A percentile compares a stretch with the other conserved stretches of the same genome.
Conservation (phyloP, 441 rosid species). For the Daphne laureola region DNA sequence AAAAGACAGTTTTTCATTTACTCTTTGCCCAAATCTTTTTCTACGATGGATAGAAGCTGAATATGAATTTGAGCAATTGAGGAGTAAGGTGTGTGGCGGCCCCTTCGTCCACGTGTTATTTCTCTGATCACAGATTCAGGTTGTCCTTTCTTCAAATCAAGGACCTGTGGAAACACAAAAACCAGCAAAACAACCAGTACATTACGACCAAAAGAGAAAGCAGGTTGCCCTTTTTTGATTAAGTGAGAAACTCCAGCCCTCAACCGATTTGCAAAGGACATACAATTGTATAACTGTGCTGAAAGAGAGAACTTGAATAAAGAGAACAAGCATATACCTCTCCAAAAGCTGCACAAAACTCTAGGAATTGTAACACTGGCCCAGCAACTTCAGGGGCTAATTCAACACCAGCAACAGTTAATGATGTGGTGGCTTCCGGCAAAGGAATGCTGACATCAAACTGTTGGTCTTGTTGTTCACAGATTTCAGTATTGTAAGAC, state of each 20-base stretch:
- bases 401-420: constrained; percentile 39
- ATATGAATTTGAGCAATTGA: constrained; percentile 43
- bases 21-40: constrained; percentile 43
- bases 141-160: constrained; percentile 64
- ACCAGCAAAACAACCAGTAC: constrained; percentile 9
- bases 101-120: constrained; percentile 38
- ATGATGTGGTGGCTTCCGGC: constrained; percentile 41
- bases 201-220: neutral
- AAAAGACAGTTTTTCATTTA: constrained; percentile 16
- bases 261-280: neutral
- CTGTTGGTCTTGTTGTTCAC: constrained; percentile 18
- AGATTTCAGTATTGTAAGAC: constrained; percentile 10
- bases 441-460: constrained; percentile 25
- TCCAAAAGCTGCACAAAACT: constrained; percentile 67
- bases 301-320: neutral
- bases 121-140: constrained; percentile 58
- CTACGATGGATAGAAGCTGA: constrained; percentile 43
- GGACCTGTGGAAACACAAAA: constrained; percentile 31
- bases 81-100: constrained; percentile 36
- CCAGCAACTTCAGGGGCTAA: constrained; percentile 44
- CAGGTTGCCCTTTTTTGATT: neutral
- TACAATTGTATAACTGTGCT: neutral
- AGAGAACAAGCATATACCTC: constrained; percentile 30
- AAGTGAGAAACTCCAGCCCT: neutral
- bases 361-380: constrained; percentile 53